Base-by-base conservation (phyloP, 768 basidiomycete species). In the Calvatia gigantea region DNA sequence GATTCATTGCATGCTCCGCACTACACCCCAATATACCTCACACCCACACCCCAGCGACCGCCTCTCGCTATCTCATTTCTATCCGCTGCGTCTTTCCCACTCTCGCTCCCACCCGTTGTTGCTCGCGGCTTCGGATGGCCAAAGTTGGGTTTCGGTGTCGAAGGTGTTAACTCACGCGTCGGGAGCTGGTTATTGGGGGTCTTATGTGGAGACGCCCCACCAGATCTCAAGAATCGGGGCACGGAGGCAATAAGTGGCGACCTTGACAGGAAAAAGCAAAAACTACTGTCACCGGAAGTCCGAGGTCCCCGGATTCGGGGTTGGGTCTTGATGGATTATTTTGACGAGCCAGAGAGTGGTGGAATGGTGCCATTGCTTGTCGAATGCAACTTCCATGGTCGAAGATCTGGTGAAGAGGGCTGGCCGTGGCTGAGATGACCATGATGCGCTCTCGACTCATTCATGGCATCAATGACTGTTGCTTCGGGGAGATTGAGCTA, bases 121-220 rank as follows among this genome's bases (percentile, higher is more conserved):
- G 91, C 95, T 4, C 81, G 80, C 60, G 94, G 94, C 0, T 84
- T 92, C 63, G 92, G 93, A 12, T 93, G 86, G 85, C 91, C 91
- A 0, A 72, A 76, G 33, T 74, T 79, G 70, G 86, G 87, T 2
- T 63, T 94, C 6, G 94, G 94, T 4, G 74, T 94, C n/a, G 85
- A 91, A 65, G 94, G 94, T 2, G 85, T 94, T 37, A 98, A 98
- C 64, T 76, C 75, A 21, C 77, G 86, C n/a, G 71, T 92, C 2
- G 85, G 80, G 2, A 72, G 70, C 51, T 96, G 91, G 88, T 65
- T 94, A 17, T 64, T 93, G 41, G 77, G 81, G 35, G 69, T 73
- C 57, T 68, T 93, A 47, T 64, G 54, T 23, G 41, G 51, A 32
- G 35, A 50, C 12, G 23, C 31, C 27, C 42, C 57, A 35, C 61